Evolutionary conservation across 306 rosid genomes (phyloP), one percentile per base, ranked within the genome.

Genomic region (Dryas alaskensis): DNA sequence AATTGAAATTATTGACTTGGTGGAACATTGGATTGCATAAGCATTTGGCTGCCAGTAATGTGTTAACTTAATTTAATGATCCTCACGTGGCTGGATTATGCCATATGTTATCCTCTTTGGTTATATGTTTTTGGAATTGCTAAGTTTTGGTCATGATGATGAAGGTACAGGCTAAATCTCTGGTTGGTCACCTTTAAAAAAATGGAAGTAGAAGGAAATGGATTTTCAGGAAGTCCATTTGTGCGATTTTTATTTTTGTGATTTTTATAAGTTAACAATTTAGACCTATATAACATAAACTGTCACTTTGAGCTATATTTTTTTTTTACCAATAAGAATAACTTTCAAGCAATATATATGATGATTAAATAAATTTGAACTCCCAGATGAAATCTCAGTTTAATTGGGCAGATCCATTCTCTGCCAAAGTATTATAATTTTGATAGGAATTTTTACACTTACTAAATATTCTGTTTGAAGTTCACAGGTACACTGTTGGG

Each of bases 401-500:
- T 44, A 74, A 3, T 44, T 27, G 46, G 54, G 52, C 22, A 19
- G 51, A n/a, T 52, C 40, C 39, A 6, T 52, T 4, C 1, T 42
- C 51, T 53, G 42, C 63, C 8, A 4, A 17, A 19, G 7, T 11
- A 25, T 45, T 27, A 7, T 8, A 43, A 2, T 13, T 67, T 49
- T 42, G 16, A 12, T 53, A 6, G 43, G 43, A 47, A 54, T 67
- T 66, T 10, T 54, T 13, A 49, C 63, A 59, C 51, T 51, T 82
- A 47, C 79, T 84, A 58, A 84, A 62, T 42, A 69, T 60, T 75
- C 63, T 74, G 76, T 69, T 70, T 79, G 73, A 87, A 76, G 81
- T 85, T 86, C 70, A 78, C 90, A 95, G 99, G 87, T 95, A 92
- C 61, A 89, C 99, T 31, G 99, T 95, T 74, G 99, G 99, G 62